phyloP scores from a whole-genome alignment of 2,329 filamentous ascomycete species.

The Ramularia endophylla region DNA sequence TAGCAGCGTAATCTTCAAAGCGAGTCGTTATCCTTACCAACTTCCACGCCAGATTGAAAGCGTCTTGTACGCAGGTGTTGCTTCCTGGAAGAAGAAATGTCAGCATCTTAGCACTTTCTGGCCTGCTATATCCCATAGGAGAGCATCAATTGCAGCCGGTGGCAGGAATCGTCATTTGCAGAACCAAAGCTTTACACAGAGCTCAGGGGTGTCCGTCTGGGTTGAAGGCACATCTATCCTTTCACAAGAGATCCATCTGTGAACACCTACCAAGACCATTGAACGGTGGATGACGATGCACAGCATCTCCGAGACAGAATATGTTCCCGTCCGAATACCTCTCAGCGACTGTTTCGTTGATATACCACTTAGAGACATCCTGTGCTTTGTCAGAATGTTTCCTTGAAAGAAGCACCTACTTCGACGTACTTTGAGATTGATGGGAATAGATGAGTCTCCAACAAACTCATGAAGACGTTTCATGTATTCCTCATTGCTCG shows the following conservation, averaged over 20 bases:
- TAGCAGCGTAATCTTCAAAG: conserved; percentile 35
- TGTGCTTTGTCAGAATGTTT: conserved; percentile 21
- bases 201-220: too few relatives aligned
- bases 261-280: conserved; percentile 49
- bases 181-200: too few relatives aligned
- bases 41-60: conserved; percentile 15
- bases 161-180: too few relatives aligned
- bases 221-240: too few relatives aligned
- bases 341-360: conserved; percentile 58
- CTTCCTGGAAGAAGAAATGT: conserved; percentile 47
- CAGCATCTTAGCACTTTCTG: too few relatives aligned
- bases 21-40: conserved; percentile 29
- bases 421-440: conserved; percentile 37
- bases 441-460: conserved; percentile 47
- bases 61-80: conserved; percentile 16
- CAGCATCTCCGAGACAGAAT: conserved; percentile 53
- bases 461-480: conserved; percentile 46
- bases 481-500: conserved; percentile 44
- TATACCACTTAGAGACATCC: conserved; percentile 52
- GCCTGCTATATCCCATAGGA: too few relatives aligned
- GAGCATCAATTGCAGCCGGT: too few relatives aligned
- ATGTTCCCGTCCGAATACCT: conserved; percentile 46
- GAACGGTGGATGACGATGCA: conserved; percentile 51
- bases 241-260: conserved; percentile 23
- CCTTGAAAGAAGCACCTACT: too few relatives aligned